Base-by-base conservation (phyloP, 192 early-diverging fungal genomes). In the Gamsiella multidivaricata region DNA sequence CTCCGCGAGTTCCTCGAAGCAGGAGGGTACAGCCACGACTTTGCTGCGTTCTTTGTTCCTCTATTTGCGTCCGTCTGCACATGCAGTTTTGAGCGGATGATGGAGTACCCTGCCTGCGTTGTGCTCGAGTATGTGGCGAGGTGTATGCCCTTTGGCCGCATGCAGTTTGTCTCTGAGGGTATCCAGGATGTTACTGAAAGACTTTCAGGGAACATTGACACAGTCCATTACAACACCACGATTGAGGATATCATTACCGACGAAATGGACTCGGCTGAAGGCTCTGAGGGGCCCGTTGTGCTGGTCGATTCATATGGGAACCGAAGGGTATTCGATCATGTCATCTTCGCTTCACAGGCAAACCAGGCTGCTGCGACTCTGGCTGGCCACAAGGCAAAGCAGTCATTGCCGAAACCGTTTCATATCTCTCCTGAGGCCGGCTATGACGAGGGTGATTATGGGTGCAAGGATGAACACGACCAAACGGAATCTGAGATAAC, bases 21-120 rank as follows among this genome's bases (percentile, higher is more conserved):
- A 0, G 74, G 65, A 20, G 74, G 74, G 0, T 78, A 78, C 29
- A 78, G 74, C n/a, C 60, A 58, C 10, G 65, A 78, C 10, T 78
- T 78, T 61, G 55, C 65, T n/a, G 49, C 49, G 12, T 66, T 65
- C 28, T 69, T 83, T 65, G 67, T 72, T 6, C 79, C 79, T 0
- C 33, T 65, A 17, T 66, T 83, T 56, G 72, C 80, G 0, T 68
- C 62, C 26, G 61, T 82, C 36, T 83, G 80, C 43, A 82, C 81
- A 2, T 83, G 82, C 50, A 78, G 69, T 41, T 70, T 82, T 32
- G 81, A 82, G 26, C 42, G 58, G 9, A 75, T 73, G 52, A 70
- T 81, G 63, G 58, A 74, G 18, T 73, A 73, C 41, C 79, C 79
- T 1, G 67, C 79, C 10, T 68, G 70, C 29, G 70, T 68, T 3